Evolutionary conservation across 331 rosid genomes (phyloP), one percentile per base, ranked within the genome.

Genomic region (Quercus tomentella): DNA sequence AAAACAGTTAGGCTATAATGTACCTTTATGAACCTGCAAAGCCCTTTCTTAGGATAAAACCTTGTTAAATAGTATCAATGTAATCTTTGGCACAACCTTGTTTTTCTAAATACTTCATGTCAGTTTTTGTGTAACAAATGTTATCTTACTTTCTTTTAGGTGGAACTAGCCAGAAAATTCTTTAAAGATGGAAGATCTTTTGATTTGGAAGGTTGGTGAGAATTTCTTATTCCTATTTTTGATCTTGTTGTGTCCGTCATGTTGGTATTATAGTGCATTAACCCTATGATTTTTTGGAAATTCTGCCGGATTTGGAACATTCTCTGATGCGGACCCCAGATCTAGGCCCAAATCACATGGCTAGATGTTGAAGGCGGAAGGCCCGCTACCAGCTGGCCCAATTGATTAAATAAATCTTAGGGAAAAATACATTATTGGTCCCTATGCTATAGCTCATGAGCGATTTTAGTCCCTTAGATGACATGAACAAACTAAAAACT

Each of bases 141-240:
- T 85, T 49, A n/a, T 76, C 31, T 80, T 65, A 31, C 80, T 84
- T 77, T 79, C 70, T 86, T 84, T 70, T 88, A 95, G 97, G 82
- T 56, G 86, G 97, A 91, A 89, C 86, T 95, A 52, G 93, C 89
- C 4, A 88, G 89, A 70, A 90, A 61, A 8, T 95, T 95, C 79
- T 95, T 95, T 37, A 91, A 91, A 81, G 97, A 91, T 78, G 96
- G 92, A 79, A 91, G 97, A 76, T 78, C 87, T 79, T 74, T 92
- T 58, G 97, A 95, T 84, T 91, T 95, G 70, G 92, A 92, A 91
- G 99, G 98, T 91, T 75, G 77, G 84, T 76, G 25, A 69, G 54
- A 82, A 33, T 73, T 75, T 80, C 71, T 77, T 76, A 30, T 52
- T 76, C 68, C 45, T 56, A 25, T 69, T 70, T 74, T 45, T 56